These are phyloP conservation scores for Elongisporangium senticosum DNA, from an alignment of 352 stramenopile genomes.

Conservation along the genomic window DNA sequence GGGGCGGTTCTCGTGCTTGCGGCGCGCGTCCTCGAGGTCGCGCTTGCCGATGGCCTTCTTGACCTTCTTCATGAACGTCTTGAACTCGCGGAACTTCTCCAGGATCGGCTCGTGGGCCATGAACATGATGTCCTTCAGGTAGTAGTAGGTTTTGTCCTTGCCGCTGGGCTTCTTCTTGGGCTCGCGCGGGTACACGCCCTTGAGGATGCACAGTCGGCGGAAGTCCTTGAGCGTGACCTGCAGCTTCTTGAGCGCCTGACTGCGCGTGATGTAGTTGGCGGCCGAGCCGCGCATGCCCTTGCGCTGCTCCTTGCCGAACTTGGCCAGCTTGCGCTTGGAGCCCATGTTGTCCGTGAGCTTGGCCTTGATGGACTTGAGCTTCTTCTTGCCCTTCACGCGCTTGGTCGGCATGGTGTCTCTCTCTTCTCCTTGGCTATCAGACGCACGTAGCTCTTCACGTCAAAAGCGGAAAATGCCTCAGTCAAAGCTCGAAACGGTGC, in stretches of 20 bases:
- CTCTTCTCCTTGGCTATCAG: not conserved
- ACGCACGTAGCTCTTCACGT: not conserved
- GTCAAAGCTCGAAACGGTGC: not conserved
- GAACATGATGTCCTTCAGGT: slow-evolving; percentile 98
- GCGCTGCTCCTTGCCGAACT: slow-evolving; percentile 82
- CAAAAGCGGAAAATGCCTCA: not conserved
- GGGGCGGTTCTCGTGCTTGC: slow-evolving; percentile 85
- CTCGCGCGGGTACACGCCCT: slow-evolving; percentile 98
- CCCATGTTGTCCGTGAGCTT: slow-evolving; percentile 84
- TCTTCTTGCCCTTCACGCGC: slow-evolving; percentile 87
- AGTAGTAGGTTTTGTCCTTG: slow-evolving; percentile 99
- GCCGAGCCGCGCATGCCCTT: slow-evolving; percentile 76
- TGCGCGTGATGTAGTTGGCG: slow-evolving; percentile 96
- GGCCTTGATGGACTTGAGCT: slow-evolving; percentile 88
- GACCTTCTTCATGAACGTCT: slow-evolving; percentile 99
- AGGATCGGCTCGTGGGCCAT: slow-evolving; percentile 97
- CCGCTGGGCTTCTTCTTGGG: slow-evolving; percentile 92
- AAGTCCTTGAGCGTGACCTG: slow-evolving; percentile 99
- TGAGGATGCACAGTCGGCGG: slow-evolving; percentile 98
- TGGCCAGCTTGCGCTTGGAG: slow-evolving; percentile 72
- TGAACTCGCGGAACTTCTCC: slow-evolving; percentile 97
- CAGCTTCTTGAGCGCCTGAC: slow-evolving; percentile 91
- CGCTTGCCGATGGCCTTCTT: slow-evolving; percentile 85
- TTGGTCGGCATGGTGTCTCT: slow-evolving; percentile 73
- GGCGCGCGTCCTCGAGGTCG: slow-evolving; percentile 71